Conservation (phyloP, 179 eudicot species). For the Pouteria campechiana region DNA sequence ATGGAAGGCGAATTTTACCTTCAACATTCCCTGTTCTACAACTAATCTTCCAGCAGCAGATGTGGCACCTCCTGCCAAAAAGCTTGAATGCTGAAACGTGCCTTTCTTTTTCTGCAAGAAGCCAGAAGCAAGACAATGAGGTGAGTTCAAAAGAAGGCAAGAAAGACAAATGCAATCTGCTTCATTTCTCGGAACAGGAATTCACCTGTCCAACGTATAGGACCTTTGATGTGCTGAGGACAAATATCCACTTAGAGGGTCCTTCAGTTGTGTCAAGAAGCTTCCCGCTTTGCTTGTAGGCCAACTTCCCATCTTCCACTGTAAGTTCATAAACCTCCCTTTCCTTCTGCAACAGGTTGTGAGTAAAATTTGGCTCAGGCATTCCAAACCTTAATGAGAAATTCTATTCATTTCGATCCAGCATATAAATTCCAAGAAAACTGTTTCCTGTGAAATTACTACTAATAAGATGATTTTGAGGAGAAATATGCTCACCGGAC, state of each 20-base stretch:
- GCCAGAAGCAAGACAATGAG: too few species aligned
- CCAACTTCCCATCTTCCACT: slow-evolving; percentile 45
- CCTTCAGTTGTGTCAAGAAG: slow-evolving; percentile 44
- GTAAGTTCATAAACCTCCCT: slow-evolving; percentile 60
- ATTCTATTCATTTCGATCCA: too few species aligned
- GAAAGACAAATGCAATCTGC: too few species aligned
- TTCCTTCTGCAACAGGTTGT: slow-evolving; percentile 48
- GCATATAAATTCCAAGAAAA: too few species aligned
- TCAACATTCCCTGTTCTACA: slow-evolving; percentile 45
- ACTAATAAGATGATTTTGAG: too few species aligned
- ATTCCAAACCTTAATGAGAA: too few species aligned
- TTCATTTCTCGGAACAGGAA: too few species aligned
- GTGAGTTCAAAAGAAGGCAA: too few species aligned
- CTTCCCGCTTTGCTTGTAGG: slow-evolving; percentile 31
- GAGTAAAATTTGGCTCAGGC: too few species aligned
- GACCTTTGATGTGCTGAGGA: slow-evolving; percentile 44
- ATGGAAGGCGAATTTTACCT: slow-evolving; percentile 49
- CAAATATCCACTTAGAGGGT: slow-evolving; percentile 76
- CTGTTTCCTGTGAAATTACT: too few species aligned
- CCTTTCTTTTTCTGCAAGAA: slow-evolving; percentile 57
- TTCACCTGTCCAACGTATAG: slow-evolving; percentile 77
- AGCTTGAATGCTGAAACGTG: slow-evolving; percentile 82
- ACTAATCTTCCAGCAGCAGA: slow-evolving; percentile 71
- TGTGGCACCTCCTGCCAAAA: slow-evolving; percentile 87
- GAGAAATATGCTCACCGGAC: slow-evolving; percentile 44